Conservation (phyloP, 1,139 yeast species). For the Pichia sp. region DNA sequence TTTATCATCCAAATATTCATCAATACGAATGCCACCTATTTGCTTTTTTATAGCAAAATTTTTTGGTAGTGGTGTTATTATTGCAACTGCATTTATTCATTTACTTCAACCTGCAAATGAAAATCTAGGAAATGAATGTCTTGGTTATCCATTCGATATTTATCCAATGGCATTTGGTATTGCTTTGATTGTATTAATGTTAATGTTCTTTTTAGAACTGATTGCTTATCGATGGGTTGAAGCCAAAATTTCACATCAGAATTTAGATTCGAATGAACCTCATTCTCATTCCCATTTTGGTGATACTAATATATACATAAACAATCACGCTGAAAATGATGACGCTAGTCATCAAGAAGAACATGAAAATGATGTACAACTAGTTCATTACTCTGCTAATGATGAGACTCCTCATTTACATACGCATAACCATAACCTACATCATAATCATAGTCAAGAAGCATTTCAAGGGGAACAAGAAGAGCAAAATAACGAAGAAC, state of each 20-base stretch:
- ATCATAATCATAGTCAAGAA: neutral
- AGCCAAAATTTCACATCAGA: constrained; percentile 28
- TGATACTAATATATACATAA: constrained; percentile 24
- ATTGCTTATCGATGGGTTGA: constrained; percentile 48
- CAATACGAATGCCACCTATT: constrained; percentile 50
- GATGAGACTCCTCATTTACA: neutral
- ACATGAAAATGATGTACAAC: neutral
- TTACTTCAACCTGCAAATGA: constrained; percentile 72
- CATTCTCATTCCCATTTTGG: constrained; percentile 50
- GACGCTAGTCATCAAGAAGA: neutral
- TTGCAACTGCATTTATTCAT: constrained; percentile 85
- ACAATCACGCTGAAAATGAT: neutral
- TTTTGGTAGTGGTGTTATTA: constrained; percentile 89
- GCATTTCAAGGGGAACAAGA: constrained; percentile 36
- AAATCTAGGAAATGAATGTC: constrained; percentile 42
- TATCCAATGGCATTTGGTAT: constrained; percentile 65
- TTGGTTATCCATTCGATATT: constrained; percentile 47
- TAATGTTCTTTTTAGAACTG: constrained; percentile 50
- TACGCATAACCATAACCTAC: neutral
- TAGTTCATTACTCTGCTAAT: neutral
- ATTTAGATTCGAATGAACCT: constrained; percentile 16
- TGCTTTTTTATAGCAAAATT: constrained; percentile 68
- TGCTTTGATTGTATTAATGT: constrained; percentile 47
- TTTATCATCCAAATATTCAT: constrained; percentile 48
- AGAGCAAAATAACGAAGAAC: constrained; percentile 31